Evolutionary conservation across 176 grass and related monocot genomes (phyloP), one percentile per base, ranked within the genome.

Genomic region (Lolium rigidum): DNA sequence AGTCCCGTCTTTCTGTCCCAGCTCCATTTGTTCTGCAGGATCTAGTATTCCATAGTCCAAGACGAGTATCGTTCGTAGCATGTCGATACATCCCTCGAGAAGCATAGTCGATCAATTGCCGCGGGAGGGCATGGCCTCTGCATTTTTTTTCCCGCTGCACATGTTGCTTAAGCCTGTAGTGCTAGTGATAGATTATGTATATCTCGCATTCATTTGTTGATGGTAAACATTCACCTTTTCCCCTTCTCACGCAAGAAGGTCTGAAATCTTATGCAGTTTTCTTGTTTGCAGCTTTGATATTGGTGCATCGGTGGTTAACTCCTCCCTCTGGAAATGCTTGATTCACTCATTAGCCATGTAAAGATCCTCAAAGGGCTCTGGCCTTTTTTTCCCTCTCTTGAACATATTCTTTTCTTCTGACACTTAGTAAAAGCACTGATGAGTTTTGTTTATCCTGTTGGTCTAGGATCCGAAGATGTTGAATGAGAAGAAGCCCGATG

Each of bases 401-500:
- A 51, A 18, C 89, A 56, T 86, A 0, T 38, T 51, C 18, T 73
- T 24, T 65, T 65, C 8, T 48, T 83, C 47, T 78, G 69, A 79
- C 17, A 80, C 58, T n/a, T 71, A 26, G 9, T 17, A 78, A 72
- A n/a, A 20, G 9, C 35, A 57, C 37, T 83, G 18, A 72, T 79
- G 13, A 4, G 3, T 18, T 70, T 0, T 62, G 1, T 55, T 70
- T 61, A 14, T 62, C 52, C 80, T n/a, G 17, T 81, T 77, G 59
- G 10, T 38, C 20, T 54, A 95, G 79, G 63, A 95, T 69, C 64
- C 41, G 0, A 84, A 88, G 56, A 48, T 73, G 77, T 31, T 64
- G 74, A 77, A 51, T 62, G 55, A 70, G 85, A 83, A 71, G 82
- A 88, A 86, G 37, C 85, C 57, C 74, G 75, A 74, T 52, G 52